Base-by-base conservation (phyloP, 176 grass and related monocot genomes). In the Rhynchospora pubera region DNA sequence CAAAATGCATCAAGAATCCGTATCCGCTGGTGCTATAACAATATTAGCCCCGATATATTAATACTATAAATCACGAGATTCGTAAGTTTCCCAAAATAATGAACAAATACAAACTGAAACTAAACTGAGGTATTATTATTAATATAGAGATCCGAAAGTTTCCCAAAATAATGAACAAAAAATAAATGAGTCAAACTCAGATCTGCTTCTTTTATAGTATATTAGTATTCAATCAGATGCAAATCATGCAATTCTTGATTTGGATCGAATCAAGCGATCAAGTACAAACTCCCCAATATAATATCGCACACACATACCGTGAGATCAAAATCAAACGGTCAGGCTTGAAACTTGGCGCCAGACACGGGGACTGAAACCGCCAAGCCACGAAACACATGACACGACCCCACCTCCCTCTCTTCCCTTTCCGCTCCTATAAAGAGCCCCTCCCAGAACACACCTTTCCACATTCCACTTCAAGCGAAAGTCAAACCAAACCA, bases 401-500 rank as follows among this genome's bases (percentile, higher is more conserved):
- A 6, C 11, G 26, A 34, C 32, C 30, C 70, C 21, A 46, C 46
- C 16, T 13, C 47, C 4, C 70, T 74, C 7, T 47, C 43, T 71
- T 71, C 47, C 39, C 43, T 47, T 68, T 13, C 15, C 11, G 53
- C 60, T 42, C 75, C 75, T 80, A 72, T 72, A 72, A 70, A 70
- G 39, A 14, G 13, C 46, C 39, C 2, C n/a, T 23, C 32, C 56
- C n/a, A 48, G 45, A 79, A 62, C 56, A 28, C 77, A 30, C 19
- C 79, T 65, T 81, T 32, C 77, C 21, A 65, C 60, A 52, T 81
- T 11, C 1, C n/a, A n/a, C n/a, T n/a, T n/a, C 1, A 3, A 81
- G 34, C 60, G 50, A 66, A 81, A 81, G 79, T 81, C 79, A 81
- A 81, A 81, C n/a, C 39, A 12, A 65, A 81, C 34, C 57, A 64